Evolutionary conservation across 768 basidiomycete genomes (phyloP).

Genomic region (Amanita pallidorosea): DNA sequence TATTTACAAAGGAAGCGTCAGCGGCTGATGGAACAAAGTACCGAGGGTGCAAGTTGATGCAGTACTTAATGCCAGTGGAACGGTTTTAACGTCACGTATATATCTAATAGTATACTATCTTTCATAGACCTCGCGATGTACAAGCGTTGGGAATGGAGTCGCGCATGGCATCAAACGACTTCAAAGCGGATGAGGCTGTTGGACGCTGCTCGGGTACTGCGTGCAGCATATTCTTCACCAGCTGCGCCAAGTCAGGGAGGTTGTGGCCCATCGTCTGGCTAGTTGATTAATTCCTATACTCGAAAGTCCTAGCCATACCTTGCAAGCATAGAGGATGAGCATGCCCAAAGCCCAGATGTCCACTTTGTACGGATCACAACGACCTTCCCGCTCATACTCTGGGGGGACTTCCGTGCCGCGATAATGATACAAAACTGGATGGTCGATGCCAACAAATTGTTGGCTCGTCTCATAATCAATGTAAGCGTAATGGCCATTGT

Average conservation of each 20-base stretch:
- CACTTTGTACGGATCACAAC: slow-evolving; percentile 52
- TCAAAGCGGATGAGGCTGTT: slow-evolving; percentile 32
- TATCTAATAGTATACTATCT: background rate
- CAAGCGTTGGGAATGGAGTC: slow-evolving; percentile 19
- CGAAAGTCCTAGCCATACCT: slow-evolving; percentile 27
- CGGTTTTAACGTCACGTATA: background rate
- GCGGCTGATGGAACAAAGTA: slow-evolving; percentile 41
- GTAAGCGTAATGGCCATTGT: slow-evolving; percentile 52
- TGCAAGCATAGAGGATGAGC: slow-evolving; percentile 52
- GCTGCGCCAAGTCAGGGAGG: slow-evolving; percentile 46
- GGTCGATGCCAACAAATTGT: slow-evolving; percentile 29
- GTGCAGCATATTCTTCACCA: slow-evolving; percentile 52
- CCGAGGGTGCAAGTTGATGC: slow-evolving; percentile 6
- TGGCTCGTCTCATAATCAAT: slow-evolving; percentile 68
- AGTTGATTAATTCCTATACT: slow-evolving; percentile 5
- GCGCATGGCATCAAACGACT: slow-evolving; percentile 40
- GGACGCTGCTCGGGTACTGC: slow-evolving; percentile 42
- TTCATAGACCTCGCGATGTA: background rate
- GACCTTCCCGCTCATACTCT: slow-evolving; percentile 45
- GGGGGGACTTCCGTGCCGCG: slow-evolving; percentile 63
- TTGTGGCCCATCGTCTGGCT: slow-evolving; percentile 43
- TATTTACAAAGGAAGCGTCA: slow-evolving; percentile 74
- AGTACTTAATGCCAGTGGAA: too few relatives aligned
- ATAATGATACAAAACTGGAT: slow-evolving; percentile 29
- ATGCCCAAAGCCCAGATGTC: slow-evolving; percentile 68